Evolutionary conservation across 305 asterid genomes (phyloP).

Genomic region (Fraxinus baroniana): DNA sequence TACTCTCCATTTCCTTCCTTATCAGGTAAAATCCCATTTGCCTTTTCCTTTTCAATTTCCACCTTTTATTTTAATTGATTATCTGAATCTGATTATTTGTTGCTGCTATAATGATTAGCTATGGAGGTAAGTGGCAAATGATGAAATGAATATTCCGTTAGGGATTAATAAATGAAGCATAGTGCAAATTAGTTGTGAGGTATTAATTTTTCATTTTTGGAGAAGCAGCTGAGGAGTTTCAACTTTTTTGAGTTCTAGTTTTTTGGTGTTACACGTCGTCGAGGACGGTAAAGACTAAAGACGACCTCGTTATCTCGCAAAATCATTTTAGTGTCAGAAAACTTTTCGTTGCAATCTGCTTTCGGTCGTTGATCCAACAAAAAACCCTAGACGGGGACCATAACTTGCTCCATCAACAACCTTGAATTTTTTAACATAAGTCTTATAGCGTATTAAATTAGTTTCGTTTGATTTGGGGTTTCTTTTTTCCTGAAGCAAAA

Average conservation of each 20-base stretch:
- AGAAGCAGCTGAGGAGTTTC: neutral
- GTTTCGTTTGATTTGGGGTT: neutral
- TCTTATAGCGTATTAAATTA: neutral
- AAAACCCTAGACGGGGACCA: constrained; percentile 20
- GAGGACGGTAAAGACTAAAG: neutral
- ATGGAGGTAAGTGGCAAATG: neutral
- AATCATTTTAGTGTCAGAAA: neutral
- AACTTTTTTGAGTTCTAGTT: neutral
- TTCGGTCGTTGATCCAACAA: neutral
- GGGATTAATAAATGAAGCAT: neutral
- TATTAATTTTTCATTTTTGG: neutral
- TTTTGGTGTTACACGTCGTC: neutral
- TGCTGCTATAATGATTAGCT: constrained; percentile 10
- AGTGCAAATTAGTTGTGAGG: neutral
- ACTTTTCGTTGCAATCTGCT: neutral
- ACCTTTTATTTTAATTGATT: neutral
- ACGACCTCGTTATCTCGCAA: neutral
- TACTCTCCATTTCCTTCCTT: neutral
- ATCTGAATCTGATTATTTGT: neutral
- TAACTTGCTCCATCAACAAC: neutral
- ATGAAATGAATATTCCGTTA: neutral
- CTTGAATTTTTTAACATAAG: neutral
- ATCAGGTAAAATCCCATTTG: neutral
- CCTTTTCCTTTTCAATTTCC: neutral
- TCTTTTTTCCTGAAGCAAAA: neutral